Percentiles rank a stretch among this genome's conserved stretches.
Conservation (phyloP, 1,284 basidiomycete species). For the Dichomitus squalens region DNA sequence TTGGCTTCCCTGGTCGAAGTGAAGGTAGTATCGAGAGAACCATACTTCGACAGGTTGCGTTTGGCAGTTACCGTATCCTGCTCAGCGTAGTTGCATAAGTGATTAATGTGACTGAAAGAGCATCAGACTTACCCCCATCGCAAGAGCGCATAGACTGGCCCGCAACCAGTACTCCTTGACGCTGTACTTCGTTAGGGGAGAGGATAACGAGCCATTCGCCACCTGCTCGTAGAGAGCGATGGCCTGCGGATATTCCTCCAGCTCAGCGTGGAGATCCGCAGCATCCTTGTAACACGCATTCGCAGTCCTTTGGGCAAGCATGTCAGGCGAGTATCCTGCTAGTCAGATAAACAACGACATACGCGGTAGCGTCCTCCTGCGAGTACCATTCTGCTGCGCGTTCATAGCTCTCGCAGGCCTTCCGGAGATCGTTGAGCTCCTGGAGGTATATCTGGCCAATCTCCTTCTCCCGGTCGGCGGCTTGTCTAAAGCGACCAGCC, state of each 20-base stretch:
- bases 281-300: conserved; percentile 96
- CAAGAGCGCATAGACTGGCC: conserved; percentile 87
- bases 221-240: conserved; percentile 91
- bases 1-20: conserved; percentile 87
- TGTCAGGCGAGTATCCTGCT: neutral
- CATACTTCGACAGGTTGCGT: conserved; percentile 78
- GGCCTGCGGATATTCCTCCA: conserved; percentile 85
- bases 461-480: conserved; percentile 97
- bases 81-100: neutral
- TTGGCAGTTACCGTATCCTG: conserved; percentile 88
- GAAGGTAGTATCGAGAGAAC: conserved; percentile 80
- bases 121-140: conserved; percentile 70
- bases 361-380: conserved; percentile 96
- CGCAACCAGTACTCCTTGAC: conserved; percentile 98
- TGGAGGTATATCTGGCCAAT: conserved; percentile 93
- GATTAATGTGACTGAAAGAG: neutral
- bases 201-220: conserved; percentile 83
- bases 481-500: conserved; percentile 92
- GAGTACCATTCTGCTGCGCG: conserved; percentile 97
- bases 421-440: conserved; percentile 70
- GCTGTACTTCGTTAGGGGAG: conserved; percentile 93
- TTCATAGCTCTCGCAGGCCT: conserved; percentile 90
- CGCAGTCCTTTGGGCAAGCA: conserved; percentile 68
- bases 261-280: conserved; percentile 90
- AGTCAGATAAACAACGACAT: conserved; percentile 38